Base-by-base conservation (phyloP, 2,329 filamentous ascomycete genomes). In the Ceratocystiopsis brevicomis region DNA sequence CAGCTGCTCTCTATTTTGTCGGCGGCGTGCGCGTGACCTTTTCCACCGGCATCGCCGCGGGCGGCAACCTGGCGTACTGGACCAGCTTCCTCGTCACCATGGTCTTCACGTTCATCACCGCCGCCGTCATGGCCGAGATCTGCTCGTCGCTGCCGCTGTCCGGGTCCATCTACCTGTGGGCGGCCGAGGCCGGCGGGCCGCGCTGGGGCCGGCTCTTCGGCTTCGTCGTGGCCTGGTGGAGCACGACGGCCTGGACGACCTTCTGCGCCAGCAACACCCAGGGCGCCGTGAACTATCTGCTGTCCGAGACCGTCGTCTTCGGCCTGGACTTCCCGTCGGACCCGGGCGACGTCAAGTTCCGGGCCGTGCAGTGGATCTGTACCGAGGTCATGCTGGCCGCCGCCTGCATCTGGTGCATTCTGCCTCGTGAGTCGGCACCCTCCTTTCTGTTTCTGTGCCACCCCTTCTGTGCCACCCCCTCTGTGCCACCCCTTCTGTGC, bases 171-270 rank as follows among this genome's bases (percentile, higher is more conserved):
- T 76, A 76, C 49, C 71, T 75, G 51, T 76, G 71, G 71, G 71
- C 69, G 3, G 69, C 69, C 5, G 63, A 75, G 39, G 74, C 71
- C 2, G 69, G 67, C 13, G 72, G 72, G 2, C 61, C 63, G 5
- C 63, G 59, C 47, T 70, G 66, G 58, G 71, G 71, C 42, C 67
- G 71, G 25, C 56, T 65, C 2, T 58, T 69, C 17, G 64, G 64
- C 37, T 67, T 65, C 54, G 44, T 48, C 16, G 46, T 48, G 4
- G 46, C 46, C 11, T 48, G 46, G 46, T 48, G 46, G 46, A 44
- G 41, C 19, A 48, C 46, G 11, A 48, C 46, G 4, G 46, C 46
- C 3, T 48, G 46, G 46, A 48, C 46, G 25, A 48, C 46, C 2
- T 48, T 48, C n/a, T 48, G 46, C 30, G 46, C 46, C 37, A 48